phyloP scores from a whole-genome alignment of 179 eudicot species.

The Silene coronaria region DNA sequence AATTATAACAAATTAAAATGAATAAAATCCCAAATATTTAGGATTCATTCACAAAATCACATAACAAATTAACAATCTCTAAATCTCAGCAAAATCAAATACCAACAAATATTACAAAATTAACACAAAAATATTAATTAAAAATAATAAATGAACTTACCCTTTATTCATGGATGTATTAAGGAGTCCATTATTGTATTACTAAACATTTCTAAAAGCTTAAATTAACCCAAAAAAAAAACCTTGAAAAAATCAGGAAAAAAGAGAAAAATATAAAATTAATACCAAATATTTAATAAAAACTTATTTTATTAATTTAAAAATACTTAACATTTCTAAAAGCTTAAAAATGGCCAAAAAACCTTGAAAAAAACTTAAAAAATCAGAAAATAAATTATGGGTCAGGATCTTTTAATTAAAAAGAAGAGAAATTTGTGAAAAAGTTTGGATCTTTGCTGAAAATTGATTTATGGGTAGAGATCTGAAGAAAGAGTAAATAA shows the following conservation, averaged over 20 bases:
- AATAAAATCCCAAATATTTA: not conserved
- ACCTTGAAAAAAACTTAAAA: not conserved
- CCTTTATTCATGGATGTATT: constrained; percentile 2
- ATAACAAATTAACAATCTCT: not conserved
- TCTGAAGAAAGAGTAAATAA: constrained; percentile 13
- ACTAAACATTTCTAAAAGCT: too few species aligned
- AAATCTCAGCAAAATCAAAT: constrained; percentile 5
- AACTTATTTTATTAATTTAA: too few species aligned
- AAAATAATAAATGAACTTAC: constrained; percentile 8
- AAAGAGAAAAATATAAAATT: too few species aligned
- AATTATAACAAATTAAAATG: not conserved
- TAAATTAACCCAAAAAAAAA: too few species aligned
- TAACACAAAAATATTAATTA: too few species aligned
- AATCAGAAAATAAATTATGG: not conserved
- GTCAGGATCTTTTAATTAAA: not conserved
- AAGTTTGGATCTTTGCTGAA: constrained; percentile 11
- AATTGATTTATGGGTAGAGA: constrained; percentile 6
- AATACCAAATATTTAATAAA: too few species aligned
- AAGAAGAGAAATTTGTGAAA: not conserved
- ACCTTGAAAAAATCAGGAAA: too few species aligned
- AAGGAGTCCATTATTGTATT: not conserved
- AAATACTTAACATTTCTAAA: too few species aligned
- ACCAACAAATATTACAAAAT: not conserved
- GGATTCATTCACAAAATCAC: too few species aligned
- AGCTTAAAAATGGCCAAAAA: not conserved